Conservation (phyloP, 2,329 filamentous ascomycete species). For the Leptographium flavum region DNA sequence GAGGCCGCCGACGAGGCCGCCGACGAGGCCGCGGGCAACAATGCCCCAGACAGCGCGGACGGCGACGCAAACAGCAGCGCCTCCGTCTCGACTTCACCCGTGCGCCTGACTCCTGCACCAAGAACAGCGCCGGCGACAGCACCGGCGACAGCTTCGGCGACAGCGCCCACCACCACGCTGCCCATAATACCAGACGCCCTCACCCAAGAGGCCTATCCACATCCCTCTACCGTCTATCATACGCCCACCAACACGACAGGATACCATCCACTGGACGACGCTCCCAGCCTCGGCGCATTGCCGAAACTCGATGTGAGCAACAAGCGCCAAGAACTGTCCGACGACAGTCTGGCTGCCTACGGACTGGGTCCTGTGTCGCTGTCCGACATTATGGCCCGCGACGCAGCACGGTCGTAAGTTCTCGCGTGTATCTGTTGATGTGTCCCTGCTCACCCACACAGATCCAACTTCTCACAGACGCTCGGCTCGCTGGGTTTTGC, state of each 20-base stretch:
- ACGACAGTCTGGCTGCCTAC: not conserved
- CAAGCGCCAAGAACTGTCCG: not conserved
- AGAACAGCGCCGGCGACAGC: not conserved
- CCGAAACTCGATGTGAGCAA: too few species aligned
- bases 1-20: not conserved
- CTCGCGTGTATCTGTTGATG: not conserved
- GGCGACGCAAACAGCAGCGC: not conserved
- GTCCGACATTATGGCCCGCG: slow-evolving; percentile 21
- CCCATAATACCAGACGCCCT: not conserved
- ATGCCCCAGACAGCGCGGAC: not conserved
- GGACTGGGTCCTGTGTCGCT: slow-evolving; percentile 11
- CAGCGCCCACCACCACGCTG: not conserved
- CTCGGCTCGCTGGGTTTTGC: slow-evolving; percentile 23
- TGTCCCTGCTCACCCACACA: slow-evolving; percentile 9
- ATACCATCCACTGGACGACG: too few species aligned
- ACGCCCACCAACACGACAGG: not conserved
- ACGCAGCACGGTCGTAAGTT: slow-evolving; percentile 20
- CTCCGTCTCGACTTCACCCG: not conserved
- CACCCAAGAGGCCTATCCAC: not conserved
- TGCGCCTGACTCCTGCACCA: not conserved
- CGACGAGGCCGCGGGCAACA: not conserved
- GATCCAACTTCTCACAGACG: slow-evolving; percentile 20
- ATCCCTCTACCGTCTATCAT: not conserved
- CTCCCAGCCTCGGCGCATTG: too few species aligned
- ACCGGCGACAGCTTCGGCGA: not conserved